These are phyloP conservation scores for Saccharomyces uvarum DNA, from an alignment of 1,139 yeast genomes.

Conservation along the genomic window DNA sequence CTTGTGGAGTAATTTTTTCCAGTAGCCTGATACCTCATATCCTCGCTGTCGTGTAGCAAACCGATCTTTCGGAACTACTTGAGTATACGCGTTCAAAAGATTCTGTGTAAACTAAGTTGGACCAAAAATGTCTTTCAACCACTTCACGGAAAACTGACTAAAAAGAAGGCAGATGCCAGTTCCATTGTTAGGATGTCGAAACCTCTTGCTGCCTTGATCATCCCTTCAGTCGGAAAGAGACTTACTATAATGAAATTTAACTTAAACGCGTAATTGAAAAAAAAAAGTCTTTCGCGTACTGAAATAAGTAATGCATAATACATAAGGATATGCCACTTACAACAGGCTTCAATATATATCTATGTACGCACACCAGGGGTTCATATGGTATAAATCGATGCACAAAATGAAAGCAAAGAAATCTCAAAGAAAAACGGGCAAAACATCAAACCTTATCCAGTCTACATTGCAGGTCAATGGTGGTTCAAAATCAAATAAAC, in stretches of 20 bases:
- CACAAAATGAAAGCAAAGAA: not conserved
- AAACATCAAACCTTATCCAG: constrained; percentile 14
- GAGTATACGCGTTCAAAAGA: not conserved
- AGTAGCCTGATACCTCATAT: not conserved
- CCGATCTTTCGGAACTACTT: not conserved
- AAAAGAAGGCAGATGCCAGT: not conserved
- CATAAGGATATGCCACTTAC: not conserved
- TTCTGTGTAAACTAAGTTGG: not conserved
- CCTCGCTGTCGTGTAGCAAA: not conserved
- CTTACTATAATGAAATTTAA: not conserved
- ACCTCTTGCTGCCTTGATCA: not conserved
- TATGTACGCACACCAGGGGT: not conserved
- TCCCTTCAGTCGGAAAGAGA: not conserved
- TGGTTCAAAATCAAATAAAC: constrained; percentile 6
- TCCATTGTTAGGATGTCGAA: not conserved
- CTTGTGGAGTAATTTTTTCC: not conserved
- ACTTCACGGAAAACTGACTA: not conserved
- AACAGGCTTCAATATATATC: not conserved
- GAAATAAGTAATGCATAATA: not conserved
- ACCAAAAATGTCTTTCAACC: not conserved
- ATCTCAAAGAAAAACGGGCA: constrained; percentile 1
- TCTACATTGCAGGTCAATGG: constrained; percentile 14
- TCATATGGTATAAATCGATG: not conserved
- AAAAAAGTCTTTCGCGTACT: not conserved
- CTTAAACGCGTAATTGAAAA: not conserved